Base-by-base conservation (phyloP, 2,329 filamentous ascomycete genomes). In the Colletotrichum zoysiae region DNA sequence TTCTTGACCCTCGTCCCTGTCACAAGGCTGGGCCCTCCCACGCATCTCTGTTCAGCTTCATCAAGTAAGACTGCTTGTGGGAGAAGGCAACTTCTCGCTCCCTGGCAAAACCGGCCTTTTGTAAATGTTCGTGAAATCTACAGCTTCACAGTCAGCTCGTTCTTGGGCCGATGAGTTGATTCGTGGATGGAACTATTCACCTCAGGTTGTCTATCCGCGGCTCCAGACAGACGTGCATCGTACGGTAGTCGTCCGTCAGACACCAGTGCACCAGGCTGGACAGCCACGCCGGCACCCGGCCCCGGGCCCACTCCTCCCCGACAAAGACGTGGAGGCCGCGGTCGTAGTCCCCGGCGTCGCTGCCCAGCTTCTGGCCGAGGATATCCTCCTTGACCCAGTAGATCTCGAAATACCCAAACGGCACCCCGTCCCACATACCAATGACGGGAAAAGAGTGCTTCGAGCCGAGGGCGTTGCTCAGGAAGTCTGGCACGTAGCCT, bases 371-470 rank as follows among this genome's bases (percentile, higher is more conserved):
- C 59, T 86, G 88, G 0, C 93, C 94, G 0, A 99, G 80, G 0
- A 86, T 84, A 78, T 98, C 96, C 79, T 99, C 96, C 78, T 97
- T 97, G 4, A 96, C 94, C 95, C 96, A 99, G 83, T 99, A 99
- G 44, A 99, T 88, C 84, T 99, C 96, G 79, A 99, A 98, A 80
- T 97, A 99, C 0, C 95, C 96, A 82, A 98, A 99, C 0, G 95
- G 95, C 72, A 95, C 92, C 14, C 94, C 95, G 76, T 98, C 94
- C 93, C 95, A 99, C 79, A 95, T 91, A 0, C 93, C 96, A 73
- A 98, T 95, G 0, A 92, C 94, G 0, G 96, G 96, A 81, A 98
- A 97, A 11, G 91, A 94, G 81, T 98, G 92, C 23, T 87, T 86
- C 26, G 87, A 90, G 16, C 86, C 86, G 14, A 98, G 83, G 0